These are phyloP conservation scores for Colletotrichum costaricense DNA, from an alignment of 2,329 filamentous ascomycete species.

Conservation along the genomic window DNA sequence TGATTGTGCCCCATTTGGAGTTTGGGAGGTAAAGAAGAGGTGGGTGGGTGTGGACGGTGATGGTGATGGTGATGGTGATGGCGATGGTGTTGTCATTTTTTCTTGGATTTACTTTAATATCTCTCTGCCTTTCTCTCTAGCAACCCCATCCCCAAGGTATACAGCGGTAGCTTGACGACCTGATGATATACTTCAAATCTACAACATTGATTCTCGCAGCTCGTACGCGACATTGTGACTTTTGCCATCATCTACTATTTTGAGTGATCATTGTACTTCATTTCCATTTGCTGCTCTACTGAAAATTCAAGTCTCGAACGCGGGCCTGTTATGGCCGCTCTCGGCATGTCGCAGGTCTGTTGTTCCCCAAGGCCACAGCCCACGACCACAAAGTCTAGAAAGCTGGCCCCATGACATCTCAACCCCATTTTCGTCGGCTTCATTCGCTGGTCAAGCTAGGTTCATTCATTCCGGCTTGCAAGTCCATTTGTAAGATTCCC, in stretches of 20 bases:
- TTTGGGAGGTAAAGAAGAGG: slow-evolving; percentile 67
- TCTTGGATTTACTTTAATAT: slow-evolving; percentile 22
- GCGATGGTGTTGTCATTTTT: background rate
- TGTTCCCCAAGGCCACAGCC: background rate
- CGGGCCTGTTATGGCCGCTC: background rate
- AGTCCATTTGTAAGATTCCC: slow-evolving; percentile 8
- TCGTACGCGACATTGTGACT: background rate
- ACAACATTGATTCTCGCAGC: background rate
- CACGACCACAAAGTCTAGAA: background rate
- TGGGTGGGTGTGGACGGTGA: background rate
- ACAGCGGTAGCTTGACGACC: slow-evolving; percentile 20
- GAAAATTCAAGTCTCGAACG: background rate
- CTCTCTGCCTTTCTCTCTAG: background rate
- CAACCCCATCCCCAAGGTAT: background rate
- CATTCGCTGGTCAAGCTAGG: background rate
- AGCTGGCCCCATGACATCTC: background rate
- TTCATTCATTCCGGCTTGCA: background rate
- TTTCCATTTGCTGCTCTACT: slow-evolving; percentile 6
- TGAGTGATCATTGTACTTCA: background rate
- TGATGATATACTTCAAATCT: slow-evolving; percentile 17
- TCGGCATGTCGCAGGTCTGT: slow-evolving; percentile 1
- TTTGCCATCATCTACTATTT: too few relatives aligned
- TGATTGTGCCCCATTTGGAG: slow-evolving; percentile 90
- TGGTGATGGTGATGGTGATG: background rate
- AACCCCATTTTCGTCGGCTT: background rate